A percentile compares a stretch with the other conserved stretches of the same genome.
These are phyloP conservation scores for Monilinia laxa DNA, from an alignment of 2,329 filamentous ascomycete genomes.

Conservation along the genomic window DNA sequence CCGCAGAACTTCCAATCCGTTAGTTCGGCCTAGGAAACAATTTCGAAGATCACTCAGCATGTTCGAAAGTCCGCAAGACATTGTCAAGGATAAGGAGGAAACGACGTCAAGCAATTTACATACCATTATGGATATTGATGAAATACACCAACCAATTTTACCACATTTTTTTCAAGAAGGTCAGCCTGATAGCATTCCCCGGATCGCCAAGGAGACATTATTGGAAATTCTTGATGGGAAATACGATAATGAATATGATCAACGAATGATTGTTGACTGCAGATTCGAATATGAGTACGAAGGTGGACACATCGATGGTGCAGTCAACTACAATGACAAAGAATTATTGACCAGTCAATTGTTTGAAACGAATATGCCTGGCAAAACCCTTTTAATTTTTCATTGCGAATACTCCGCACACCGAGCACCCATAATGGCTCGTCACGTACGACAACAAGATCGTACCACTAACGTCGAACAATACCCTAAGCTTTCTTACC, in stretches of 20 bases:
- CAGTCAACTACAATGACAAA: conserved; percentile 96
- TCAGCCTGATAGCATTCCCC: conserved; percentile 80
- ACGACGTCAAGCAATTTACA: conserved; percentile 58
- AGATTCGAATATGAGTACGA: conserved; percentile 99
- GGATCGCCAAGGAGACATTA: conserved; percentile 80
- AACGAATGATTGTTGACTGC: conserved; percentile 89
- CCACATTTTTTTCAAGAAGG: conserved; percentile 83
- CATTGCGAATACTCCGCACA: conserved; percentile 99
- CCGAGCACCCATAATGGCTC: conserved; percentile 93
- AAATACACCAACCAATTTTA: conserved; percentile 68
- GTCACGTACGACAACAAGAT: conserved; percentile 86
- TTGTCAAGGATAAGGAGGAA: conserved; percentile 76
- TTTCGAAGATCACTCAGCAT: conserved; percentile 93
- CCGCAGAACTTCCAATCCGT: conserved; percentile 70
- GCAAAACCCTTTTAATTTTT: conserved; percentile 81
- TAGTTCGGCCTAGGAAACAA: conserved; percentile 78
- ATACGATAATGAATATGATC: conserved; percentile 72
- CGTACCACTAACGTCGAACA: conserved; percentile 79
- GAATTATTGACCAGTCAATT: conserved; percentile 78
- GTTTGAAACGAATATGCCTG: conserved; percentile 64
- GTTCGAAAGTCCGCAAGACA: conserved; percentile 89
- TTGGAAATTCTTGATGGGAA: conserved; percentile 85
- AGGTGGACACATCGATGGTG: conserved; percentile 89
- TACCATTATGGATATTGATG: conserved; percentile 82
- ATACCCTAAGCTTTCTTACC: conserved; percentile 89